phyloP scores from a whole-genome alignment of 2,329 filamentous ascomycete genomes.

The Cladophialophora exuberans region DNA sequence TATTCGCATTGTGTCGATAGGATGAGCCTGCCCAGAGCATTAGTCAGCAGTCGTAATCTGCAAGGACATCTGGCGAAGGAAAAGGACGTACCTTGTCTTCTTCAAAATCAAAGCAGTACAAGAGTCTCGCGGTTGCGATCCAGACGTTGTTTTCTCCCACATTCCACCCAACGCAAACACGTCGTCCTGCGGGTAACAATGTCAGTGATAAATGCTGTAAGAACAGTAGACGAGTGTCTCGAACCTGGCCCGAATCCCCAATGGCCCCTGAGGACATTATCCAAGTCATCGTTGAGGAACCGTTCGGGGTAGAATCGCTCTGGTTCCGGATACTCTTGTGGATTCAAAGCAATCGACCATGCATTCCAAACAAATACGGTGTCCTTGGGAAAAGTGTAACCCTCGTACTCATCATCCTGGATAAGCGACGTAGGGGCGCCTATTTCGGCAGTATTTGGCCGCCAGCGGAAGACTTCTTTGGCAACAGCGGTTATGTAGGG shows the following conservation, averaged over 20 bases:
- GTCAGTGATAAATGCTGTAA: background rate
- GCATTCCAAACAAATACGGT: constrained; percentile 50
- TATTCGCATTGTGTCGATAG: too few relatives aligned
- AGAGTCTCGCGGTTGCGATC: constrained; percentile 32
- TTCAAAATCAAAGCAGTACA: constrained; percentile 38
- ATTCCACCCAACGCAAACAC: constrained; percentile 39
- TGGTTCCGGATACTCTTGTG: constrained; percentile 25
- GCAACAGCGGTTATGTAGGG: constrained; percentile 39
- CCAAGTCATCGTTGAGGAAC: constrained; percentile 27
- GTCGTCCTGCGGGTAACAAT: constrained; percentile 28
- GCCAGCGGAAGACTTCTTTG: constrained; percentile 41
- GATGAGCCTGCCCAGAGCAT: too few relatives aligned
- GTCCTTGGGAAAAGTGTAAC: constrained; percentile 53
- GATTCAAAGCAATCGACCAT: constrained; percentile 49
- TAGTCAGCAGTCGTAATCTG: too few relatives aligned
- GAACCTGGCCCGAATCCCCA: constrained; percentile 23
- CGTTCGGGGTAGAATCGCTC: constrained; percentile 28
- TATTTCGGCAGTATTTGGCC: constrained; percentile 36
- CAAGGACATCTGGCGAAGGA: too few relatives aligned
- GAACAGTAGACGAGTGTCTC: background rate
- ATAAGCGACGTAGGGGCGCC: constrained; percentile 41
- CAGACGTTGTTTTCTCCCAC: constrained; percentile 38
- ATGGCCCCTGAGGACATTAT: constrained; percentile 35
- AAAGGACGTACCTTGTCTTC: too few relatives aligned
- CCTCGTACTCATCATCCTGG: constrained; percentile 40